Percentiles rank a stretch among this genome's conserved stretches.
These are phyloP conservation scores for Cryomyces minteri DNA, from an alignment of 495 filamentous ascomycete species.

Conservation along the genomic window DNA sequence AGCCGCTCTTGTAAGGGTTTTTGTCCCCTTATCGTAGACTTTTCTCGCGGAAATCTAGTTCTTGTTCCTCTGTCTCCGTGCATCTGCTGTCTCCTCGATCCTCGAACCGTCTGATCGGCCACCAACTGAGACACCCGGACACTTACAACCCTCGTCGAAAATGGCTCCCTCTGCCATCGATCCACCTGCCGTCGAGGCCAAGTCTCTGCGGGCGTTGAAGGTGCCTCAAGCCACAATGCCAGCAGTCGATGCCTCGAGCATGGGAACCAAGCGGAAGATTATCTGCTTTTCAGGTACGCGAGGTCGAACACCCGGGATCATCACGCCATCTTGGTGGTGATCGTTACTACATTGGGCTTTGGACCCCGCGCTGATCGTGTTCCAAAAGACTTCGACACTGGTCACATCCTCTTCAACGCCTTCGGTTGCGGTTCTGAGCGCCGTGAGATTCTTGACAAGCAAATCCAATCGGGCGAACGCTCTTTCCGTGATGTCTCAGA, in stretches of 20 bases:
- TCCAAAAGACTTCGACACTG: constrained; percentile 48
- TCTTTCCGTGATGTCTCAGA: constrained; percentile 59
- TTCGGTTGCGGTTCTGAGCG: constrained; percentile 42
- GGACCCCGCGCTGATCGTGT: not conserved
- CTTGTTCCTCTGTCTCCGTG: not conserved
- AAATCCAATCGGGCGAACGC: constrained; percentile 48
- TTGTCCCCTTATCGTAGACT: not conserved
- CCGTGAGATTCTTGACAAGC: constrained; percentile 39
- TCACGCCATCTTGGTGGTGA: not conserved
- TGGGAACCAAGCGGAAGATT: constrained; percentile 26
- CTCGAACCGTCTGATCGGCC: not conserved
- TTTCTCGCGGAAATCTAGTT: not conserved
- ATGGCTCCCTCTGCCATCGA: constrained; percentile 8
- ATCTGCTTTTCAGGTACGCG: constrained; percentile 33
- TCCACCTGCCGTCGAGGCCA: constrained; percentile 7
- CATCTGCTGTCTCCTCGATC: not conserved
- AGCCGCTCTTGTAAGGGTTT: no score
- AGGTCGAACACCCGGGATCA: not conserved
- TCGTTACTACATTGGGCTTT: not conserved
- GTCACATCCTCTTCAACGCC: constrained; percentile 52
- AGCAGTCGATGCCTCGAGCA: constrained; percentile 3
- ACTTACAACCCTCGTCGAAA: not conserved
- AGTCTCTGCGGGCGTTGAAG: not conserved
- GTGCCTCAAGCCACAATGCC: constrained; percentile 1
- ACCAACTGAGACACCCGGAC: not conserved